Evolutionary conservation across 768 basidiomycete genomes (phyloP).

Genomic region (Leucocoprinus leucothites): DNA sequence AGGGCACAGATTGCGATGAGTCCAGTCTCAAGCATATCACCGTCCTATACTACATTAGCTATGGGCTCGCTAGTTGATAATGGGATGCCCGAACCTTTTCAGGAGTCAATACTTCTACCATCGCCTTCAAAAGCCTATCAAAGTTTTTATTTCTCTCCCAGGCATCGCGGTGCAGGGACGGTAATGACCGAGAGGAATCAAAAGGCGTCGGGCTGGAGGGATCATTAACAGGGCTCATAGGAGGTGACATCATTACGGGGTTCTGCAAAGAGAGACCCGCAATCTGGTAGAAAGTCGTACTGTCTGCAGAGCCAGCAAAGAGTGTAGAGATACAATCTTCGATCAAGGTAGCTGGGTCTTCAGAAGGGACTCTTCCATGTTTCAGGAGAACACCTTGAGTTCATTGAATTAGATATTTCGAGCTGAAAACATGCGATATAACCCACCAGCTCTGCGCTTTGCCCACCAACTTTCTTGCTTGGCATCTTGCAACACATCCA

Average conservation of each 20-base stretch:
- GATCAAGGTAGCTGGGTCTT: constrained; percentile 22
- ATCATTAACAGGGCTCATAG: constrained; percentile 50
- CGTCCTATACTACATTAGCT: constrained; percentile 39
- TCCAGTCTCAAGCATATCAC: constrained; percentile 70
- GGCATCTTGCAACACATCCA: constrained; percentile 66
- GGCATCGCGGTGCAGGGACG: constrained; percentile 49
- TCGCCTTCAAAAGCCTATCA: constrained; percentile 62
- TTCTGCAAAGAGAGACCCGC: constrained; percentile 62
- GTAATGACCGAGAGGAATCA: constrained; percentile 34
- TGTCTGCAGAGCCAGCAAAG: constrained; percentile 47
- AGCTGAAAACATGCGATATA: neutral
- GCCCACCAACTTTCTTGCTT: constrained; percentile 84
- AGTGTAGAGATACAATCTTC: constrained; percentile 51
- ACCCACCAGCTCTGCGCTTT: constrained; percentile 69
- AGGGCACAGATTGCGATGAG: constrained; percentile 84
- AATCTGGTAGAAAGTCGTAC: constrained; percentile 60
- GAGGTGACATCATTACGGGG: constrained; percentile 50
- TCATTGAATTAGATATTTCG: neutral
- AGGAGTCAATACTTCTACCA: constrained; percentile 62
- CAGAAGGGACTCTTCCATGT: constrained; percentile 29
- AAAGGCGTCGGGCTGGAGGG: constrained; percentile 61
- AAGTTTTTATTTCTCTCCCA: constrained; percentile 76
- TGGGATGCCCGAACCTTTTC: constrained; percentile 45
- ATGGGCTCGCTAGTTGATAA: neutral
- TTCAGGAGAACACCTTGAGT: neutral